Base-by-base conservation (phyloP, 208 protist species). In the Endotrypanum monterogeii region DNA sequence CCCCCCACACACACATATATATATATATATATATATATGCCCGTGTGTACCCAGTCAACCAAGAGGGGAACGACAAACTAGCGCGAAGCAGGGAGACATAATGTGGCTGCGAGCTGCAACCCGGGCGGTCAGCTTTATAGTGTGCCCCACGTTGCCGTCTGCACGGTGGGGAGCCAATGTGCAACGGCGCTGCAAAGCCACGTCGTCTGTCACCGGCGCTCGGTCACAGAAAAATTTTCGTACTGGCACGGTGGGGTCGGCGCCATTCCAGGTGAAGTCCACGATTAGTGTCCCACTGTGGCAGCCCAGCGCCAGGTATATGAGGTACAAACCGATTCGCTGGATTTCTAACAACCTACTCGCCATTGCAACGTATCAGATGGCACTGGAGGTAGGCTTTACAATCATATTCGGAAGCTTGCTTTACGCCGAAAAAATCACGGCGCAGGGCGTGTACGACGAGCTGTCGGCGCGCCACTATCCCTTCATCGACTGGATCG, bases 301-400 rank as follows among this genome's bases (percentile, higher is more conserved):
- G 86, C 73, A 82, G 75, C 83, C 86, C 25, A 80, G 74, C 48
- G 76, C 73, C 12, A 56, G 65, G 28, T 85, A 73, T 50, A 85
- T 86, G 87, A 73, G 73, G 67, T 91, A 79, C 61, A 60, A 57
- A 14, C 67, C 78, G 25, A 71, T 91, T 11, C 73, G 74, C 39
- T 94, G 82, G 82, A 58, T 92, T 8, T 86, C 86, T 6, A 67
- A 80, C 60, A 91, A 94, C 63, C 78, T 90, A 11, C 75, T 91
- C 76, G 51, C 76, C 23, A 51, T 94, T 50, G 88, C 90, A 23
- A 86, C 81, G 25, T 92, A 89, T 56, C 90, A 94, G 73, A 83
- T 94, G n/a, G 52, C 77, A 23, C 74, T 94, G 32, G 86, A 94
- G 79, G 71, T 74, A 1, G 82, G 71, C 44, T 80, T 81, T 55